Percentiles rank a stretch among this genome's conserved stretches.
phyloP scores from a whole-genome alignment of 176 grass and related monocot species.

The Oropetium thomaeum region DNA sequence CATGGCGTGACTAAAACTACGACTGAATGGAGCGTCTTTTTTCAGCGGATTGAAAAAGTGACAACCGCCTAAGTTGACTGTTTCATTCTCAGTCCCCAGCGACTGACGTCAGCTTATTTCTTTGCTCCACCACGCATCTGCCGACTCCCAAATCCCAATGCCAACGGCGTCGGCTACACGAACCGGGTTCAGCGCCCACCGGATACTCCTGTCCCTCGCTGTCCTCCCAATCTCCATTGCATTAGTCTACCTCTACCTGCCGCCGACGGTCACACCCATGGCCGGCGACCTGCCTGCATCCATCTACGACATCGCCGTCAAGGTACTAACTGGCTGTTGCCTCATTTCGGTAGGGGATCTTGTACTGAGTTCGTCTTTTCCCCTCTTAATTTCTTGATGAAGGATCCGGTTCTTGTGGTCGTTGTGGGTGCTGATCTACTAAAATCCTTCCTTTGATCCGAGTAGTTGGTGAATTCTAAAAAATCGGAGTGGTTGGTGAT shows the following conservation, averaged over 20 bases:
- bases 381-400: neutral
- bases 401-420: neutral
- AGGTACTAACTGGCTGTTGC: slow-evolving; percentile 7
- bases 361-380: neutral
- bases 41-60: no score
- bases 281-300: slow-evolving; percentile 41
- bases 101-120: no score
- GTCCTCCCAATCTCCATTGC: neutral
- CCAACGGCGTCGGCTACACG: neutral
- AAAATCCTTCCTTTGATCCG: neutral
- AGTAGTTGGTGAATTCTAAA: slow-evolving; percentile 4
- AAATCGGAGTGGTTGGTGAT: slow-evolving; percentile 1
- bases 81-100: no score
- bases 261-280: slow-evolving; percentile 19
- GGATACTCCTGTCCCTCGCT: neutral
- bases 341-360: neutral
- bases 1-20: no score
- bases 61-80: no score
- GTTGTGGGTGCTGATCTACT: neutral
- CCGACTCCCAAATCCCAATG: neutral
- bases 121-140: neutral
- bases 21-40: no score
- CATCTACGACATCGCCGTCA: slow-evolving; percentile 54
- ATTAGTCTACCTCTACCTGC: neutral
- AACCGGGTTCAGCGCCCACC: neutral